These are phyloP conservation scores for Alternaria alternata DNA, from an alignment of 2,329 filamentous ascomycete genomes.

Conservation along the genomic window DNA sequence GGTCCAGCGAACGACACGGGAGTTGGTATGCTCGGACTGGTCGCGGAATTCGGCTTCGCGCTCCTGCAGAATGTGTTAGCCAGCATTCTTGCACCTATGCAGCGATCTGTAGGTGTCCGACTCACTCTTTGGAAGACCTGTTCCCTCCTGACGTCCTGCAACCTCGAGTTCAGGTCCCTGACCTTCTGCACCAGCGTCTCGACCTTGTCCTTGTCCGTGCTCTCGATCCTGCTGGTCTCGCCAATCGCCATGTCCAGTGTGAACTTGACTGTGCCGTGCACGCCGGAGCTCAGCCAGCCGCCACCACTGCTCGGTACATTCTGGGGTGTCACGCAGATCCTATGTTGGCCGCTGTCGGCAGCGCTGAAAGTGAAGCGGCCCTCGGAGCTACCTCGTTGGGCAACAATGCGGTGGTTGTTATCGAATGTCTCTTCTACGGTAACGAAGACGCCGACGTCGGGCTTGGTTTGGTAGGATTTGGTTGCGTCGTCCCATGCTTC, in stretches of 20 bases:
- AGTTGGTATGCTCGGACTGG: conserved; percentile 93
- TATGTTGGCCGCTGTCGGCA: conserved; percentile 93
- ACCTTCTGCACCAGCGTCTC: conserved; percentile 88
- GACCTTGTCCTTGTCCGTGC: conserved; percentile 91
- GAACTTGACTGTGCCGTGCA: conserved; percentile 81
- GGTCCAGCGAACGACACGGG: conserved; percentile 92
- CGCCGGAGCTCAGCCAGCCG: conserved; percentile 74
- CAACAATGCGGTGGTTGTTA: conserved; percentile 95
- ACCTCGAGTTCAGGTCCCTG: conserved; percentile 83
- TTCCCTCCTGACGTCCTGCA: conserved; percentile 90
- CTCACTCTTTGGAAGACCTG: conserved; percentile 93
- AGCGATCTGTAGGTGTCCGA: neutral
- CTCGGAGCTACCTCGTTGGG: conserved; percentile 75
- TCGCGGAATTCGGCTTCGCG: conserved; percentile 98
- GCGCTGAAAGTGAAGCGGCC: conserved; percentile 97
- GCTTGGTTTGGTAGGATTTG: conserved; percentile 74
- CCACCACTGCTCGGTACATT: conserved; percentile 72
- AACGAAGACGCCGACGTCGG: conserved; percentile 83
- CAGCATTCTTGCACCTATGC: neutral
- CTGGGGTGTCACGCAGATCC: conserved; percentile 89
- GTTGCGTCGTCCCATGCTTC: conserved; percentile 80
- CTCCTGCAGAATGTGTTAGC: conserved; percentile 66
- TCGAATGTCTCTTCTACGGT: conserved; percentile 97
- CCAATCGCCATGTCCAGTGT: conserved; percentile 92
- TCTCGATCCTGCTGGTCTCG: conserved; percentile 92